Base-by-base conservation (phyloP, 2,329 filamentous ascomycete genomes). In the Herpomyces periplanetae region DNA sequence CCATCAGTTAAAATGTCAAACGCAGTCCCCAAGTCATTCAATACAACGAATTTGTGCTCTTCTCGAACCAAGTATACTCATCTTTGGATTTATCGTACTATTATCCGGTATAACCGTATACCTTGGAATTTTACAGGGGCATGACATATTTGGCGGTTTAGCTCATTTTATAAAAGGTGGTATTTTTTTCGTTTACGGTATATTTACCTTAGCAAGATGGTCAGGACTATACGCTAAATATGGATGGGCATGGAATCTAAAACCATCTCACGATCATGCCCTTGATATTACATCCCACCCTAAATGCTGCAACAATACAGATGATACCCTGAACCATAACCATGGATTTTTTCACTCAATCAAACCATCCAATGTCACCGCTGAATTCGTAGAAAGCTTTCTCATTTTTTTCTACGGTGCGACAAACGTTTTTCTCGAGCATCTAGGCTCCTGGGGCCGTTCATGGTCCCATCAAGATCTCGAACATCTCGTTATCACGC, bases 91-190 rank as follows among this genome's bases (percentile, higher is more conserved):
- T n/a, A n/a, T n/a, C n/a, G n/a, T n/a, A 28, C 23, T 13, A 11
- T 16, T 13, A 9, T 10, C 3, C 4, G 10, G 5, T 13, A 9
- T 27, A 71, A n/a, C n/a, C n/a, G n/a, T n/a, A n/a, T n/a, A n/a
- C n/a, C n/a, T n/a, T n/a, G n/a, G n/a, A n/a, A n/a, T n/a, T n/a
- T n/a, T n/a, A 62, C 58, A 62, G 34, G 61, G 51, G 3, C 36
- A 37, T 10, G 45, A 45, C 2, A 43, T 88, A 22, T 84, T 75
- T 43, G 73, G 59, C 28, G 69, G 75, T 2, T 46, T 88, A 16
- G 75, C 75, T 4, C 75, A 91, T 34, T 87, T 68, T 43, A 58
- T 88, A 36, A 91, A 91, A 36, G 75, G 75, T 17, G 66, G 66
- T 3, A 63, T 91, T 21, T 91, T 91, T 44, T 69, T 88, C 41